Evolutionary conservation across 2,329 filamentous ascomycete species (phyloP).

Genomic region (Pseudogymnoascus sp.): DNA sequence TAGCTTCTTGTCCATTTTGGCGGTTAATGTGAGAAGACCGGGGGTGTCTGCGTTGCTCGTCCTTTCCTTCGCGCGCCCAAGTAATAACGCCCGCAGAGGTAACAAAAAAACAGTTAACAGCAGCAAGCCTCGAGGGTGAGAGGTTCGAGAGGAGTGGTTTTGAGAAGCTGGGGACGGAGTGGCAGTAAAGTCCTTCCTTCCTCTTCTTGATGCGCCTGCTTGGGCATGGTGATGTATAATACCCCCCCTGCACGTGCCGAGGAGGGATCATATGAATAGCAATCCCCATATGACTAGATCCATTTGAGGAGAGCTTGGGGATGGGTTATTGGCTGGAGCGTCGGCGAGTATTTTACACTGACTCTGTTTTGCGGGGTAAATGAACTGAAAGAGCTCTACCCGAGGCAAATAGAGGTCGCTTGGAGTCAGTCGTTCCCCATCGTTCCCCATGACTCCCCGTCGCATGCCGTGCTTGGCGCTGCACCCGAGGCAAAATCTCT

Average conservation of each 20-base stretch:
- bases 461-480: neutral
- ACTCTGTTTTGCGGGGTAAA: constrained; percentile 1
- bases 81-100: neutral
- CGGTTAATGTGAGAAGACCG: neutral
- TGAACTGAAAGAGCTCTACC: neutral
- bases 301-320: neutral
- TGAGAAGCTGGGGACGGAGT: neutral
- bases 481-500: neutral
- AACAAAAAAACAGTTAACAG: neutral
- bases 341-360: neutral
- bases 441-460: neutral
- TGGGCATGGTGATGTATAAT: neutral
- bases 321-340: neutral
- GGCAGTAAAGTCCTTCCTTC: neutral
- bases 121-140: neutral
- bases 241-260: constrained; percentile 2
- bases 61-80: constrained; percentile 1
- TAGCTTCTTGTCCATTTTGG: neutral
- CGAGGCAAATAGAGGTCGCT: neutral
- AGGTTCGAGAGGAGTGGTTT: neutral
- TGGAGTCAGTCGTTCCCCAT: neutral
- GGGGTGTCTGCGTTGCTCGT: neutral
- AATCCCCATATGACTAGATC: neutral
- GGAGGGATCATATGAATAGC: neutral
- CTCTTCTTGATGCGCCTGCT: neutral